Percentiles rank a stretch among this genome's conserved stretches.
phyloP scores from a whole-genome alignment of 345 rosid species.

The Eucalyptus brandiana region DNA sequence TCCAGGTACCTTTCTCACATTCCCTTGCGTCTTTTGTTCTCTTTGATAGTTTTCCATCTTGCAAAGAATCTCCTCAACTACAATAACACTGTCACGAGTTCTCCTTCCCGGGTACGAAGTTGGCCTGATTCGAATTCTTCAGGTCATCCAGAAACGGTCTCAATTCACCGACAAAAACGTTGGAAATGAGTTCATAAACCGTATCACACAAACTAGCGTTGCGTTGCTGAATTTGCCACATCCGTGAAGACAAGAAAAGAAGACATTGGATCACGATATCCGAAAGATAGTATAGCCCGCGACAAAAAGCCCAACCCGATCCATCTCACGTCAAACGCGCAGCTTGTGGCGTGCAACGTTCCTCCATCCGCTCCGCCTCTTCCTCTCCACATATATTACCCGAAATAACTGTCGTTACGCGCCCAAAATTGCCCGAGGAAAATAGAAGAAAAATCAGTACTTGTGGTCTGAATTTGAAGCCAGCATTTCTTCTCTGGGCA shows the following conservation, averaged over 20 bases:
- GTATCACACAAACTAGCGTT: not conserved
- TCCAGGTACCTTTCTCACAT: not conserved
- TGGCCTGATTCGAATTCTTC: not conserved
- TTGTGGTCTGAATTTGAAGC: slow-evolving; percentile 11
- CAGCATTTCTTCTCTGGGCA: not conserved
- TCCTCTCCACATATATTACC: slow-evolving; percentile 19
- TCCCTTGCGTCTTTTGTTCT: not conserved
- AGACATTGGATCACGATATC: not conserved
- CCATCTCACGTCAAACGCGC: not conserved
- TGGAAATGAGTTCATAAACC: not conserved
- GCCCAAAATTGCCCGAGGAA: not conserved
- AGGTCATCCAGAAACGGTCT: not conserved
- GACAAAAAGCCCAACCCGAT: not conserved
- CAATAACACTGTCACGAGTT: not conserved
- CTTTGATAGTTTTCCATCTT: not conserved
- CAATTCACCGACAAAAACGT: not conserved
- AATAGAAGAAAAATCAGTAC: not conserved
- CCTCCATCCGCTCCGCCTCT: not conserved
- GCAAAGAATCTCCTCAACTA: not conserved
- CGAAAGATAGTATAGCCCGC: not conserved
- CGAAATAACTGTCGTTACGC: slow-evolving; percentile 15
- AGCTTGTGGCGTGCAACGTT: not conserved
- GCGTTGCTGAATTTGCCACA: not conserved
- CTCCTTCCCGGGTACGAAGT: not conserved
- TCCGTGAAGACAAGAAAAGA: not conserved